Percentiles rank a stretch among this genome's conserved stretches.
Evolutionary conservation across 768 basidiomycete species (phyloP).

Genomic region (Chlorophyllum brunneum): DNA sequence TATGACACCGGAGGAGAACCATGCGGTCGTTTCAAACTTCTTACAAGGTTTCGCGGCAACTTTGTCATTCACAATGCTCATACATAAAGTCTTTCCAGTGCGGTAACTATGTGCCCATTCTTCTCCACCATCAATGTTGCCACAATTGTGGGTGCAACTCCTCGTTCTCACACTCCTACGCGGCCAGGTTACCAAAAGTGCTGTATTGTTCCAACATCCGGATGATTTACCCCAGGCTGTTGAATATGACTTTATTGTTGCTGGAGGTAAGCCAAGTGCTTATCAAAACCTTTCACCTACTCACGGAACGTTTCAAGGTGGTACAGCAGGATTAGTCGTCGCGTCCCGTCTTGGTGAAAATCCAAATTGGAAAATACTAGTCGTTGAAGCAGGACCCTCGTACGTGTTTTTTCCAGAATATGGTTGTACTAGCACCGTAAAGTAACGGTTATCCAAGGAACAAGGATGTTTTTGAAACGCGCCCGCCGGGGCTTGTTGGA

Average conservation of each 20-base stretch:
- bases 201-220: background rate
- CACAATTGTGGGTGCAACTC: too few species aligned
- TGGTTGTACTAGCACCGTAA: background rate
- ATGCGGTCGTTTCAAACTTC: too few species aligned
- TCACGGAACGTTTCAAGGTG: background rate
- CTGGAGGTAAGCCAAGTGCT: constrained; percentile 6
- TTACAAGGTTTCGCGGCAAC: too few species aligned
- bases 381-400: constrained; percentile 13
- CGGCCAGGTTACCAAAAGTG: too few species aligned
- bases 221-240: background rate
- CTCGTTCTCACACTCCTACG: too few species aligned
- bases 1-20: too few species aligned
- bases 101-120: too few species aligned
- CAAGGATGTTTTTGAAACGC: constrained; percentile 1
- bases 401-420: background rate
- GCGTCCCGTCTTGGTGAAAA: constrained; percentile 10
- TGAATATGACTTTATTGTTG: constrained; percentile 10
- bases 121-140: too few species aligned
- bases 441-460: background rate
- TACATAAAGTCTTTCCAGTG: too few species aligned
- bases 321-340: constrained; percentile 6
- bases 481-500: background rate
- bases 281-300: background rate
- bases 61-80: too few species aligned
- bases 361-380: constrained; percentile 5